Evolutionary conservation across 2,329 filamentous ascomycete genomes (phyloP), one percentile per base, ranked within the genome.

Genomic region (Ophiosphaerella narmari): DNA sequence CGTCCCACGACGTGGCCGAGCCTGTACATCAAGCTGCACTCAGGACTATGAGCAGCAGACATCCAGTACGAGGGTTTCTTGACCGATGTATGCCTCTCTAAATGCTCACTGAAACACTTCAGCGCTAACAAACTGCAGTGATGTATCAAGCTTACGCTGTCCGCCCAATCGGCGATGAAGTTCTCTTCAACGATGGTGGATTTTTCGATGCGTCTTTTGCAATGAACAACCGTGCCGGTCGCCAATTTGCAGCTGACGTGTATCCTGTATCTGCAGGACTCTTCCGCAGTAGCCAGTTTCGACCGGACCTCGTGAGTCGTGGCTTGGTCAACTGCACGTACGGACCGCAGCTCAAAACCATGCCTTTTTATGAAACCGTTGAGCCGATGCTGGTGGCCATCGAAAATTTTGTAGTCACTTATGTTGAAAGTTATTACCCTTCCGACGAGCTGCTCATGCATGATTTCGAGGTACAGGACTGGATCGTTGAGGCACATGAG

Each of bases 1-100:
- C 63, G n/a, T 75, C 74, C 0, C 79, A 81, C 52, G 72, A 69
- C 13, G 73, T 78, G 9, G 61, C 70, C 3, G 77, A 82, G 54
- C 72, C 75, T 43, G 71, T 74, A 1, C 76, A 77, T 59, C 59
- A 76, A 50, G 77, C 79, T 11, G 78, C 78, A 0, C 66, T 78
- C 18, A 72, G 78, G n/a, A 76, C 77, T 1, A 50, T 82, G 39
- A 78, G 76, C 51, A 67, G 72, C 11, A 57, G 73, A 4, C 79
- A 82, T 62, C 79, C 79, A 0, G 59, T 81, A 66, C 39, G 65
- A 68, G 32, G 58, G 60, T 13, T 75, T 63, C 45, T 69, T 61
- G 21, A 65, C 72, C 31, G 52, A 33, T 24, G 26, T 29, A 29
- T 29, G 11, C 3, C 26, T 29, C 26, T 29, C 26, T 11, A 2